Evolutionary conservation across 192 early-diverging fungal genomes (phyloP).

Genomic region (Entrophospora sp.): DNA sequence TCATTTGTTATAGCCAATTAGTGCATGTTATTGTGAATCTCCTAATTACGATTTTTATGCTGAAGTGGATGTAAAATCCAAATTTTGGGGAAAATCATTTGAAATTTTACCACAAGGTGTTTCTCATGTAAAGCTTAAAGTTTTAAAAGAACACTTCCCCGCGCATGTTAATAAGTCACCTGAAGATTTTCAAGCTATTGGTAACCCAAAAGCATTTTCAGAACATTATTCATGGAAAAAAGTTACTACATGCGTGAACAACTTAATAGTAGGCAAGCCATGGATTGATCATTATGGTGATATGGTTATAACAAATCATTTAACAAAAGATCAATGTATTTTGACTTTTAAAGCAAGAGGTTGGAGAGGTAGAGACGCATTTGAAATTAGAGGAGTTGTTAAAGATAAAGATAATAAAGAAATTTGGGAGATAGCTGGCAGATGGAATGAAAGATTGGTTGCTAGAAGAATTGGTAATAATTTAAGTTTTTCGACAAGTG

Average conservation of each 20-base stretch:
- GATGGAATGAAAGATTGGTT: conserved; percentile 60
- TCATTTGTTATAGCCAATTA: conserved; percentile 52
- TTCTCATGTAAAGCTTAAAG: conserved; percentile 70
- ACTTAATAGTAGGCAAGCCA: conserved; percentile 75
- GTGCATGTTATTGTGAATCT: conserved; percentile 79
- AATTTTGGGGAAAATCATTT: conserved; percentile 81
- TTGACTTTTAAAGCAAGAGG: conserved; percentile 73
- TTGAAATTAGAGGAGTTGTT: conserved; percentile 51
- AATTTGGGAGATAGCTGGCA: conserved; percentile 56
- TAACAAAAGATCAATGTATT: conserved; percentile 69
- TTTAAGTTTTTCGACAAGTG: neutral
- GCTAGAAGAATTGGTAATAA: conserved; percentile 35
- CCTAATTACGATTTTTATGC: conserved; percentile 74
- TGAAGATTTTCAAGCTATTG: conserved; percentile 30
- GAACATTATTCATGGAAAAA: conserved; percentile 88
- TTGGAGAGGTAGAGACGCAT: conserved; percentile 60
- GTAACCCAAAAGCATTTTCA: conserved; percentile 43
- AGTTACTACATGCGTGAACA: conserved; percentile 77
- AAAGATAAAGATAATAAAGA: conserved; percentile 36
- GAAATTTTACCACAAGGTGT: conserved; percentile 73
- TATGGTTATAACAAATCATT: conserved; percentile 70
- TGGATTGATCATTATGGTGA: conserved; percentile 85
- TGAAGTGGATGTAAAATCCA: conserved; percentile 78
- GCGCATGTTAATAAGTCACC: conserved; percentile 15
- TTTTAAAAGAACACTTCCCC: conserved; percentile 42